These are phyloP conservation scores for Fusarium mundagurra DNA, from an alignment of 2,329 filamentous ascomycete species.

Conservation along the genomic window DNA sequence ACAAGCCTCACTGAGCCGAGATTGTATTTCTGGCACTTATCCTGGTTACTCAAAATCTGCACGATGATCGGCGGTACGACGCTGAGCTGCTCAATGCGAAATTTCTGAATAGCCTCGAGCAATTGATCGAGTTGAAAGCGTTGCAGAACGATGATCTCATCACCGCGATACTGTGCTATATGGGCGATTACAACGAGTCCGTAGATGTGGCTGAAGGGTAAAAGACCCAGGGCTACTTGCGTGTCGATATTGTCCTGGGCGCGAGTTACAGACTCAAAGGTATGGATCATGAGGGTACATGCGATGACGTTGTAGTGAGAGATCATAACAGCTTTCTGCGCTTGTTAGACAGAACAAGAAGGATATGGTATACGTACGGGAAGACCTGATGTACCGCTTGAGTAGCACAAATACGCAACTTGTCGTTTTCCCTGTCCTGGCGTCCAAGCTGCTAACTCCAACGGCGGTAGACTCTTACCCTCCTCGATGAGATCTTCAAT, in stretches of 20 bases:
- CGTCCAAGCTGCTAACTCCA: conserved; percentile 64
- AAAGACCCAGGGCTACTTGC: conserved; percentile 68
- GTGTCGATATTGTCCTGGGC: conserved; percentile 51
- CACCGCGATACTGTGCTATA: conserved; percentile 73
- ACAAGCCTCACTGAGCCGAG: conserved; percentile 25
- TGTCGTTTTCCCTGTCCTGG: conserved; percentile 73
- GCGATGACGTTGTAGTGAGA: conserved; percentile 82
- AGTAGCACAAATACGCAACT: conserved; percentile 81
- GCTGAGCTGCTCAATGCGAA: conserved; percentile 28
- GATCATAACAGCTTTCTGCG: conserved; percentile 84
- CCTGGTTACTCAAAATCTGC: conserved; percentile 7
- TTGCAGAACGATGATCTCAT: conserved; percentile 75
- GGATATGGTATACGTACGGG: conserved; percentile 59
- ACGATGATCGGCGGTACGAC: conserved; percentile 33
- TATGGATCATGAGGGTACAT: conserved; percentile 71
- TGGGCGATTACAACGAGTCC: conserved; percentile 77
- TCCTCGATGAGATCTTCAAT: conserved; percentile 72
- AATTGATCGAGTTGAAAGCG: conserved; percentile 77
- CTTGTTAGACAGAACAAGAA: background rate
- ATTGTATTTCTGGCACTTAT: conserved; percentile 23
- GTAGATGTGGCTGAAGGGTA: conserved; percentile 87
- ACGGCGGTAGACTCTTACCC: conserved; percentile 63
- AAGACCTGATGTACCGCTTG: conserved; percentile 80
- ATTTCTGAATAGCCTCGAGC: conserved; percentile 49
- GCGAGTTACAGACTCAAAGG: conserved; percentile 51